Evolutionary conservation across 441 rosid species (phyloP).

Genomic region (Gossypium schwendimanii): DNA sequence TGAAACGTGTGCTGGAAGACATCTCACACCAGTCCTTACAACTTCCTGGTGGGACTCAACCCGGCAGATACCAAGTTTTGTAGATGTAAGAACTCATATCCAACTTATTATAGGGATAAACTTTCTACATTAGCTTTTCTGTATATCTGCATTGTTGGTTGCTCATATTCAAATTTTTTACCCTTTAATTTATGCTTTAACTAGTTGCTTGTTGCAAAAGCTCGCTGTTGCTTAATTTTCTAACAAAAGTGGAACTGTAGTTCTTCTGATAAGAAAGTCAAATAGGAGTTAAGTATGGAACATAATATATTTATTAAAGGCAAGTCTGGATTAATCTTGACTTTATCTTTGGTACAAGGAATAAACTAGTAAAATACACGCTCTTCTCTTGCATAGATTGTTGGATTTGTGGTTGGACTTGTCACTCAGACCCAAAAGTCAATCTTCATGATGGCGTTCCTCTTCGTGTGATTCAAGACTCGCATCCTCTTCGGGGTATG

Average conservation of each 20-base stretch:
- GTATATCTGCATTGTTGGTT: slow-evolving; percentile 4
- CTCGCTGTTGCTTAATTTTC: not conserved
- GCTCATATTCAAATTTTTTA: not conserved
- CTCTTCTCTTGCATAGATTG: slow-evolving; percentile 21
- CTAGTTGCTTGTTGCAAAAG: not conserved
- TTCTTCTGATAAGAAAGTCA: not conserved
- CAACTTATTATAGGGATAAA: not conserved
- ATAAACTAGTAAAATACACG: slow-evolving; percentile 3
- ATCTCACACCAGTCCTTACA: slow-evolving; percentile 70
- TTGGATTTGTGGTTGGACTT: slow-evolving; percentile 28
- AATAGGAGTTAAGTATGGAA: not conserved
- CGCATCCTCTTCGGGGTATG: slow-evolving; percentile 9
- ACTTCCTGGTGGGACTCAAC: slow-evolving; percentile 84
- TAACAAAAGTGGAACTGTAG: not conserved
- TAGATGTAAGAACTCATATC: slow-evolving; percentile 54
- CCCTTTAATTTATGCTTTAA: not conserved
- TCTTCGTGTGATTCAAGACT: slow-evolving; percentile 29
- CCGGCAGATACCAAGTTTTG: slow-evolving; percentile 84
- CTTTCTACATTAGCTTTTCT: not conserved
- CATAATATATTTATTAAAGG: not conserved
- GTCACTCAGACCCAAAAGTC: slow-evolving; percentile 23
- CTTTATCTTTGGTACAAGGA: slow-evolving; percentile 3
- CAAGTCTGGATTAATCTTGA: slow-evolving; percentile 7
- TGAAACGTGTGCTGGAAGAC: slow-evolving; percentile 86
- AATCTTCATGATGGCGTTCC: slow-evolving; percentile 29